Conservation (phyloP, 495 filamentous ascomycete species). For the Neurospora tetrasperma region DNA sequence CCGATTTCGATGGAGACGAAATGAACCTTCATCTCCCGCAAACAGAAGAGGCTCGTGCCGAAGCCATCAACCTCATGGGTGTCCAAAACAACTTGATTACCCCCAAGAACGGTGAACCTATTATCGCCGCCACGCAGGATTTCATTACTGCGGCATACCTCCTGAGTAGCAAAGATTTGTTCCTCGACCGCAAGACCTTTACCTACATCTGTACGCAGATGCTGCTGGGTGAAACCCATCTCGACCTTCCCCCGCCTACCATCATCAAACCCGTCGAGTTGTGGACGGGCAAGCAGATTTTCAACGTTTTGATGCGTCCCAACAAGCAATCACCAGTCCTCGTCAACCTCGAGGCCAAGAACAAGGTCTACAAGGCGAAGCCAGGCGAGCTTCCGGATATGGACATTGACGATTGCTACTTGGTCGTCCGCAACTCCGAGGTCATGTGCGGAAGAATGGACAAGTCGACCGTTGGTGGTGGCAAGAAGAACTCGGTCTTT, state of each 20-base stretch:
- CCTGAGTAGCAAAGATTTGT: slow-evolving; percentile 83
- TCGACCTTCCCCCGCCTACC: slow-evolving; percentile 79
- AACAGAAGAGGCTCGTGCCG: slow-evolving; percentile 87
- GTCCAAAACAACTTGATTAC: slow-evolving; percentile 94
- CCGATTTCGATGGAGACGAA: slow-evolving; percentile 98
- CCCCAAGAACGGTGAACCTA: slow-evolving; percentile 95
- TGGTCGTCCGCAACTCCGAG: slow-evolving; percentile 91
- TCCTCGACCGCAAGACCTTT: slow-evolving; percentile 79
- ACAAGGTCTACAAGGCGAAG: slow-evolving; percentile 61
- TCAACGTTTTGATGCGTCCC: slow-evolving; percentile 89
- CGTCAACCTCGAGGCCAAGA: slow-evolving; percentile 89
- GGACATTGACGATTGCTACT: slow-evolving; percentile 72
- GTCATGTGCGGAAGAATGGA: slow-evolving; percentile 99
- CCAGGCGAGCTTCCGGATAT: slow-evolving; percentile 54
- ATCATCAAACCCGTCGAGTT: slow-evolving; percentile 77
- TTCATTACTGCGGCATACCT: slow-evolving; percentile 95
- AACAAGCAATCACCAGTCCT: slow-evolving; percentile 68
- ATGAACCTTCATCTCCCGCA: slow-evolving; percentile 99
- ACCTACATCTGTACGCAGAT: slow-evolving; percentile 87
- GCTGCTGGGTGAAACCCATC: slow-evolving; percentile 68
- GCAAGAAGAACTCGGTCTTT: slow-evolving; percentile 96
- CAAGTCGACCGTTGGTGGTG: slow-evolving; percentile 86
- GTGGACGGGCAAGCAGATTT: slow-evolving; percentile 97
- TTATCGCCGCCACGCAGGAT: slow-evolving; percentile 96
- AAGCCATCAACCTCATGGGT: slow-evolving; percentile 95